A percentile compares a stretch with the other conserved stretches of the same genome.
Evolutionary conservation across 2,329 filamentous ascomycete species (phyloP).

Genomic region (Orbilia oligospora): DNA sequence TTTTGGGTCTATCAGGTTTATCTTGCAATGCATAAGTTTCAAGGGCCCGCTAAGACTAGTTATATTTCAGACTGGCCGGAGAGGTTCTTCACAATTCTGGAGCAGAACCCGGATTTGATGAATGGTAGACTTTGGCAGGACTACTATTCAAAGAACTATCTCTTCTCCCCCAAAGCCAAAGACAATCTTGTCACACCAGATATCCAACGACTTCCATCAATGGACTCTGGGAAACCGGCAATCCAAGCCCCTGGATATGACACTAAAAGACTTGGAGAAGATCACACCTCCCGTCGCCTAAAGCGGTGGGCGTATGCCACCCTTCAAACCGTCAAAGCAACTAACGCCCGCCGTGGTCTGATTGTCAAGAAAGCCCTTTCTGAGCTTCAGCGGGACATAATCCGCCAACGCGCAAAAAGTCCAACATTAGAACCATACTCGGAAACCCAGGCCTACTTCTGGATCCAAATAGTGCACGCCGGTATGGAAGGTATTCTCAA

Average conservation of each 20-base stretch:
- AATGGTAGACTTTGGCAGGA: conserved; percentile 65
- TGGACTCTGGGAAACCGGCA: background rate
- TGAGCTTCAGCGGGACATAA: conserved; percentile 59
- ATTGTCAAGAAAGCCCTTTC: conserved; percentile 63
- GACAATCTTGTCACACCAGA: conserved; percentile 65
- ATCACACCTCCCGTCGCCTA: conserved; percentile 52
- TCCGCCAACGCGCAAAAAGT: conserved; percentile 51
- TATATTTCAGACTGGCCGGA: conserved; percentile 21
- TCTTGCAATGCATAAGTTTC: conserved; percentile 64
- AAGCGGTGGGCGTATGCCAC: conserved; percentile 65
- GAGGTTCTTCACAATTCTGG: conserved; percentile 63
- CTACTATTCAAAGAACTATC: conserved; percentile 65
- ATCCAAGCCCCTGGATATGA: background rate
- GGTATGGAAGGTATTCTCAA: conserved; percentile 56
- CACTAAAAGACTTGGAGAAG: conserved; percentile 22
- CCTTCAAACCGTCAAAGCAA: conserved; percentile 63
- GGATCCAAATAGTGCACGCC: conserved; percentile 62
- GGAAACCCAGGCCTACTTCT: conserved; percentile 63
- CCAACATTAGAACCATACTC: conserved; percentile 60
- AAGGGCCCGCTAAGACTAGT: conserved; percentile 40
- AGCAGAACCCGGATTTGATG: conserved; percentile 64
- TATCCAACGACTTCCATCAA: conserved; percentile 64
- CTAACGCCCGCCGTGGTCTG: conserved; percentile 61
- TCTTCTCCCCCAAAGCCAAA: conserved; percentile 65
- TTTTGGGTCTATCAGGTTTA: conserved; percentile 67